Conservation (phyloP, 352 stramenopile genomes). For the Phytophthora pinifolia region DNA sequence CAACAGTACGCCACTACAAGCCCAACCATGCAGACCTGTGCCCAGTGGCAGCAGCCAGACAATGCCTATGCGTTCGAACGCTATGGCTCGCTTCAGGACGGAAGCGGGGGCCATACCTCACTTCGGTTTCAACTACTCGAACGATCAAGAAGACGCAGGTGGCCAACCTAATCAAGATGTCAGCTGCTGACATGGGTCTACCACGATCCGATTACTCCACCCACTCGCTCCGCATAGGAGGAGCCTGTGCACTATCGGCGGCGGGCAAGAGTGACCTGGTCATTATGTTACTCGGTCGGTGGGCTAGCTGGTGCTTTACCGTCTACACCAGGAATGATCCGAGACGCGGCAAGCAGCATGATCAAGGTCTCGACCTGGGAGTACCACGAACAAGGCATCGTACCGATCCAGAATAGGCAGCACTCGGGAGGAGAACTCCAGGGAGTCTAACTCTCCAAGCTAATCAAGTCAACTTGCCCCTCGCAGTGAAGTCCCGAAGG, state of each 20-base stretch:
- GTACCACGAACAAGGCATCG: background rate
- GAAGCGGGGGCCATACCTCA: conserved; percentile 20
- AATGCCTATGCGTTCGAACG: conserved; percentile 11
- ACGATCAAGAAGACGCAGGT: conserved; percentile 25
- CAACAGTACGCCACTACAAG: conserved; percentile 16
- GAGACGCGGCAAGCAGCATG: conserved; percentile 23
- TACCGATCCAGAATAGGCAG: no score
- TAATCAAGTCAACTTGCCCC: no score
- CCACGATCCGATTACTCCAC: conserved; percentile 16
- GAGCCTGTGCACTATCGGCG: conserved; percentile 24
- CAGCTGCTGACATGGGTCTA: conserved; percentile 15
- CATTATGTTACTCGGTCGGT: conserved; percentile 28
- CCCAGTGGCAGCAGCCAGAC: conserved; percentile 17
- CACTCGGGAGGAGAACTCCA: no score
- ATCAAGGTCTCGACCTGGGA: no score
- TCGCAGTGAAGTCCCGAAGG: no score
- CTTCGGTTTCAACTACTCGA: background rate
- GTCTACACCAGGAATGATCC: conserved; percentile 25
- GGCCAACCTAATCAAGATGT: conserved; percentile 18
- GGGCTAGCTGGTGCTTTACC: conserved; percentile 32
- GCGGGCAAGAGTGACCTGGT: conserved; percentile 25
- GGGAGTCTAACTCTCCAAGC: no score
- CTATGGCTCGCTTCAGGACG: conserved; percentile 3
- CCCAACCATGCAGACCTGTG: conserved; percentile 14
- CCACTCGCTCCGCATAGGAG: conserved; percentile 29